These are phyloP conservation scores for Polyporus arcularius DNA, from an alignment of 768 basidiomycete genomes.

Conservation along the genomic window DNA sequence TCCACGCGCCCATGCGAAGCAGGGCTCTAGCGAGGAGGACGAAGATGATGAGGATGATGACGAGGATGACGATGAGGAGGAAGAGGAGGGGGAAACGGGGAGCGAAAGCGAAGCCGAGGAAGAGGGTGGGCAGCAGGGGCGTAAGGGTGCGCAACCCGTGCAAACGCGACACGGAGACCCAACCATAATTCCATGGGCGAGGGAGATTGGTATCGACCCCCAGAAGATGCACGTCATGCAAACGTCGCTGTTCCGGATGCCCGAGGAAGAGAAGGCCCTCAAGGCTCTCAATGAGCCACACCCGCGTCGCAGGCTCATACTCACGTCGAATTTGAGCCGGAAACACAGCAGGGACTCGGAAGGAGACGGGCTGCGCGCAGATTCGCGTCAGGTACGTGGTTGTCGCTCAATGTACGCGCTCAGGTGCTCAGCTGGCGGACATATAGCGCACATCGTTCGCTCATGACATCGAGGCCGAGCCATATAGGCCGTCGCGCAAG, in stretches of 20 bases:
- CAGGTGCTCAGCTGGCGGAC: slow-evolving; percentile 2
- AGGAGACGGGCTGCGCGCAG: slow-evolving; percentile 62
- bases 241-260: slow-evolving; percentile 77
- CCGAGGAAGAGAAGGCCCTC: slow-evolving; percentile 70
- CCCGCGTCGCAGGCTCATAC: slow-evolving; percentile 32
- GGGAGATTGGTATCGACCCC: slow-evolving; percentile 74
- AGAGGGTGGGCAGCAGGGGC: not conserved
- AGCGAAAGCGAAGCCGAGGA: slow-evolving; percentile 7
- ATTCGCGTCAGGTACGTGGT: slow-evolving; percentile 56
- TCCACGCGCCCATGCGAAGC: not conserved
- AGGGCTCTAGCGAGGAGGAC: not conserved
- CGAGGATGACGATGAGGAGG: slow-evolving; percentile 2
- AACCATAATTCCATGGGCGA: slow-evolving; percentile 68
- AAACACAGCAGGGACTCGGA: slow-evolving; percentile 83
- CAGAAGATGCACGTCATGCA: slow-evolving; percentile 95
- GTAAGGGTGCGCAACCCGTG: not conserved
- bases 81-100: not conserved
- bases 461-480: slow-evolving; percentile 63
- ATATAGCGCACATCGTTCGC: slow-evolving; percentile 78
- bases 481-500: slow-evolving; percentile 77
- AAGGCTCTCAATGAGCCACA: slow-evolving; percentile 49
- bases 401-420: not conserved
- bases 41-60: not conserved
- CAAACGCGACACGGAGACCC: slow-evolving; percentile 36
- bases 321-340: slow-evolving; percentile 47